These are phyloP conservation scores for Candida frijolesensis DNA, from an alignment of 1,139 yeast species.

Conservation along the genomic window DNA sequence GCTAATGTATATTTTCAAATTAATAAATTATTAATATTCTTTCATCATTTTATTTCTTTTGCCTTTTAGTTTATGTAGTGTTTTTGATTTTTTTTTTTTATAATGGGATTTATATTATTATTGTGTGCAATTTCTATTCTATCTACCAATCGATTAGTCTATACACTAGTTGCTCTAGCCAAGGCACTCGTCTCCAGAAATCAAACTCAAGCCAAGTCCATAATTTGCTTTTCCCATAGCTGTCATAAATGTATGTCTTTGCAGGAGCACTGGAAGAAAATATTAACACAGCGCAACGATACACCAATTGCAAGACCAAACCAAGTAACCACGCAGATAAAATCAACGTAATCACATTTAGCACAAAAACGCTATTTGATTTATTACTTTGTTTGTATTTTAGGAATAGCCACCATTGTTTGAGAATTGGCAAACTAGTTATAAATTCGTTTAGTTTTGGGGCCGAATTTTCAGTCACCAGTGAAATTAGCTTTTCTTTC, in stretches of 20 bases:
- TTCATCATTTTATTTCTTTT: not conserved
- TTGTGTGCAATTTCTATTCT: slow-evolving; percentile 2
- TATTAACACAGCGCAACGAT: slow-evolving; percentile 11
- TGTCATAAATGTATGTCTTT: slow-evolving; percentile 25
- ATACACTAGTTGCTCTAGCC: slow-evolving; percentile 12
- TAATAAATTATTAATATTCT: slow-evolving; percentile 4
- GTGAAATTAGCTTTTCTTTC: slow-evolving; percentile 19
- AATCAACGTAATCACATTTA: slow-evolving; percentile 27
- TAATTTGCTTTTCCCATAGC: slow-evolving; percentile 16
- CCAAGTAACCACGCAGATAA: slow-evolving; percentile 22
- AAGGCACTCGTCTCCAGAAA: slow-evolving; percentile 11
- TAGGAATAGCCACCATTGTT: slow-evolving; percentile 31
- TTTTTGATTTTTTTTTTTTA: not conserved
- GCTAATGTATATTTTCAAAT: slow-evolving; percentile 1
- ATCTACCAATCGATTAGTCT: slow-evolving; percentile 12
- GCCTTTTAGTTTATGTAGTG: not conserved
- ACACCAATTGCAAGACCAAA: slow-evolving; percentile 10
- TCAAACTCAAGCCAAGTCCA: slow-evolving; percentile 3
- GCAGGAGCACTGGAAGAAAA: not conserved
- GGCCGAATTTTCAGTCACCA: slow-evolving; percentile 1
- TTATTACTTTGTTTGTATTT: slow-evolving; percentile 29
- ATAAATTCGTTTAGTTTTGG: slow-evolving; percentile 20
- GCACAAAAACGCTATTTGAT: slow-evolving; percentile 21
- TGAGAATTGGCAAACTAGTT: slow-evolving; percentile 32
- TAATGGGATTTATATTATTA: slow-evolving; percentile 7